These are phyloP conservation scores for Kwoniella pini DNA, from an alignment of 768 basidiomycete genomes.

Conservation along the genomic window DNA sequence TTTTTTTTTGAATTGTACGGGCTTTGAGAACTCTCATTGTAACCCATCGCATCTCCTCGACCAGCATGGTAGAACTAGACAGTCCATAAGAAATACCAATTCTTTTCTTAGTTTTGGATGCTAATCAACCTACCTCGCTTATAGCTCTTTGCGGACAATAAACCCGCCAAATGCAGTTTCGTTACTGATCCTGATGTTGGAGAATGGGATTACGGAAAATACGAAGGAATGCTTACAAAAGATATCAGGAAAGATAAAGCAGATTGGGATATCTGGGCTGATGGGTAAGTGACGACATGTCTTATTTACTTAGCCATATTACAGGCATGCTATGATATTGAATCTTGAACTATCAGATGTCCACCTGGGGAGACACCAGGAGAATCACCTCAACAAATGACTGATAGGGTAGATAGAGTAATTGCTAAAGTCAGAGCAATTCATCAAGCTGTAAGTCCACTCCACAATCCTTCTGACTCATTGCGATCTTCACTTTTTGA, in stretches of 20 bases:
- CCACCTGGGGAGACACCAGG: constrained; percentile 65
- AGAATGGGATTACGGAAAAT: constrained; percentile 88
- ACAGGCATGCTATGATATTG: background rate
- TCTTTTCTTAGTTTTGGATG: background rate
- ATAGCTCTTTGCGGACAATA: constrained; percentile 49
- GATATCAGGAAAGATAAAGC: constrained; percentile 69
- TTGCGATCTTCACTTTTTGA: too few relatives aligned
- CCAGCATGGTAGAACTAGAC: too few relatives aligned
- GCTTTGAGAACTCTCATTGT: too few relatives aligned
- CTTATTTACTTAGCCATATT: background rate
- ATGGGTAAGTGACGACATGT: constrained; percentile 62
- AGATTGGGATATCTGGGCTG: constrained; percentile 79
- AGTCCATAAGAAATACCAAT: background rate
- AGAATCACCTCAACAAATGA: constrained; percentile 79
- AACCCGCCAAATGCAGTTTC: constrained; percentile 33
- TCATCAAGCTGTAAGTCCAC: constrained; percentile 43
- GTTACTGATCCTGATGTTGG: constrained; percentile 48
- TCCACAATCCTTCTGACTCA: background rate
- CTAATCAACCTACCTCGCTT: background rate
- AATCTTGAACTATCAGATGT: constrained; percentile 60
- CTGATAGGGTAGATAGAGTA: constrained; percentile 71
- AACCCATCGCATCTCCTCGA: background rate
- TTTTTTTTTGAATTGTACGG: too few relatives aligned
- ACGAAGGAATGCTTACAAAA: constrained; percentile 77
- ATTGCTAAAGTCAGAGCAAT: constrained; percentile 64